Evolutionary conservation across 345 rosid species (phyloP).

Genomic region (Salix exigua): DNA sequence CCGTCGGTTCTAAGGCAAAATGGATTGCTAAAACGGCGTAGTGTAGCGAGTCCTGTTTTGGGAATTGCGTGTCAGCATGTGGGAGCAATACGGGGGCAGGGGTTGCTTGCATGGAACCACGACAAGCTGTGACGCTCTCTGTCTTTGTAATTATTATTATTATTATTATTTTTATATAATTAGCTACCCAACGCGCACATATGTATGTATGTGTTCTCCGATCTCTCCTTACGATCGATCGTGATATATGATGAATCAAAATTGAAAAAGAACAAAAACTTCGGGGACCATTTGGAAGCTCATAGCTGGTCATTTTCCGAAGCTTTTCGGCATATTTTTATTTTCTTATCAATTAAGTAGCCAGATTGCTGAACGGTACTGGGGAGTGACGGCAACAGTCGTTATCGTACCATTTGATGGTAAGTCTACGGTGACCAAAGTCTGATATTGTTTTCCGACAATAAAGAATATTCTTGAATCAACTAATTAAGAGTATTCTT

Average conservation of each 20-base stretch:
- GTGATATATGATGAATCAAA: neutral
- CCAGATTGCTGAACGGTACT: too few species aligned
- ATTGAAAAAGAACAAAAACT: neutral
- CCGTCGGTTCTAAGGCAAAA: too few species aligned
- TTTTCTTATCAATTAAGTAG: neutral
- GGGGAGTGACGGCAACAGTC: neutral
- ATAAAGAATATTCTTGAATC: too few species aligned
- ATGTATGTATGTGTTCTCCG: too few species aligned
- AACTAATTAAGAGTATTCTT: too few species aligned
- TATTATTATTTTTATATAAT: neutral
- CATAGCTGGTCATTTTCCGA: constrained; percentile 12
- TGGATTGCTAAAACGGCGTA: constrained; percentile 13
- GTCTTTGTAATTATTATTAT: neutral
- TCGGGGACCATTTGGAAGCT: constrained; percentile 10
- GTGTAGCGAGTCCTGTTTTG: neutral
- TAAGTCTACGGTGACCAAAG: too few species aligned
- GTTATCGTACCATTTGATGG: too few species aligned
- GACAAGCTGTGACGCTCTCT: constrained; percentile 11
- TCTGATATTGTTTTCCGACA: too few species aligned
- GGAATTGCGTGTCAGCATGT: constrained; percentile 22
- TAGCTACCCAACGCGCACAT: neutral
- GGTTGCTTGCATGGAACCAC: neutral
- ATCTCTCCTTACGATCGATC: neutral
- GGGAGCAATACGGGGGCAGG: constrained; percentile 7
- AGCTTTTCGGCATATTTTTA: constrained; percentile 6